phyloP scores from a whole-genome alignment of 805 yeast genomes.

The Candida odintsovae region DNA sequence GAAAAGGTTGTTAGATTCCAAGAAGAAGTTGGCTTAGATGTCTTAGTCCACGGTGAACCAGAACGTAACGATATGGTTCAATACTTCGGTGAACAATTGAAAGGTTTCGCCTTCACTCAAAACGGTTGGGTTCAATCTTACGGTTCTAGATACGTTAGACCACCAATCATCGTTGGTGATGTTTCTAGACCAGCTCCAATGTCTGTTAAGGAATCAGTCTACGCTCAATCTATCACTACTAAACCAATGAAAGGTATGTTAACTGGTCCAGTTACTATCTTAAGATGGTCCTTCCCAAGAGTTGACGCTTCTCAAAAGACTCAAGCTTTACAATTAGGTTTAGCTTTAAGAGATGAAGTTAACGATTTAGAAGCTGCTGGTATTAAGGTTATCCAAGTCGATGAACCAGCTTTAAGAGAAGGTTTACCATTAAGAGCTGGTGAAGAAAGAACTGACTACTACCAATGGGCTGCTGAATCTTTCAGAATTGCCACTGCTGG shows the following conservation, averaged over 20 bases:
- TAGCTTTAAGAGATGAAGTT: constrained; percentile 98
- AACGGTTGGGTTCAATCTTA: constrained; percentile 99
- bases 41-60: constrained; percentile 99
- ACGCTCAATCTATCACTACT: constrained; percentile 93
- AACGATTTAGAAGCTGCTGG: constrained; percentile 98
- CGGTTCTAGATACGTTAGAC: constrained; percentile 99
- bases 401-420: constrained; percentile 99
- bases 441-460: constrained; percentile 92
- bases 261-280: constrained; percentile 99
- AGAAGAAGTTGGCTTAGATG: constrained; percentile 98
- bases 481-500: constrained; percentile 99
- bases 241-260: constrained; percentile 99
- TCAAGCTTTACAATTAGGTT: constrained; percentile 94
- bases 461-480: constrained; percentile 98
- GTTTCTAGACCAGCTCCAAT: constrained; percentile 97
- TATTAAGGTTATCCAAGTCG: constrained; percentile 96
- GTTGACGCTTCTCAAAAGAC: constrained; percentile 89
- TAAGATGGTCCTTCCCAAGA: constrained; percentile 99
- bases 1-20: constrained; percentile 96
- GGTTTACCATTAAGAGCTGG: constrained; percentile 99
- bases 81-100: constrained; percentile 98
- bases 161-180: constrained; percentile 99
- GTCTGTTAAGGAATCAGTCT: constrained; percentile 98
- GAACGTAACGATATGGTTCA: constrained; percentile 99
- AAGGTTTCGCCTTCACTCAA: constrained; percentile 96